phyloP scores from a whole-genome alignment of 2,329 filamentous ascomycete species.

The Trichoderma cornu-damae region DNA sequence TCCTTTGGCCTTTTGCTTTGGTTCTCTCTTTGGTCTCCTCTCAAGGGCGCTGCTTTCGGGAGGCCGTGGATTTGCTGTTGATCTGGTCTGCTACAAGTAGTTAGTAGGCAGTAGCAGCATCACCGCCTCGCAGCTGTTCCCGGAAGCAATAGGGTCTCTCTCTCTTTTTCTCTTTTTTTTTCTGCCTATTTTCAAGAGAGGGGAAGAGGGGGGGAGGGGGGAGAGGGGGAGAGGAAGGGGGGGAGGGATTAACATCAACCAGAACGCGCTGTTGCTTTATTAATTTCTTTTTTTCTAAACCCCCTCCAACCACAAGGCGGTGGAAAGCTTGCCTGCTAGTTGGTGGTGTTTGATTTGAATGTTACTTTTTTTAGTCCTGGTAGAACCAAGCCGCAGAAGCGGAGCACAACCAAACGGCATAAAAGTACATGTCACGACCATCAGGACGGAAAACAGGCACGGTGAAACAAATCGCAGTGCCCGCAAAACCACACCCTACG shows the following conservation, averaged over 20 bases:
- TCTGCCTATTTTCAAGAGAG: no score
- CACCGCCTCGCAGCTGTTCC: not conserved
- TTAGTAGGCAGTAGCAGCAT: no score
- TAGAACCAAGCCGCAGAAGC: not conserved
- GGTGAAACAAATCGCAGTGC: no score
- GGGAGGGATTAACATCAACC: constrained; percentile 4
- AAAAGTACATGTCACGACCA: no score
- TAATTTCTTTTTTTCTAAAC: not conserved
- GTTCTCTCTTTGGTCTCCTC: no score
- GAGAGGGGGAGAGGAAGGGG: no score
- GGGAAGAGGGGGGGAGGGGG: no score
- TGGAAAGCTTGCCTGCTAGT: not conserved
- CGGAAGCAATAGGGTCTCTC: not conserved
- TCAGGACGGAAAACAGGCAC: no score
- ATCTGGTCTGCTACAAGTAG: not conserved
- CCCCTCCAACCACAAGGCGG: not conserved
- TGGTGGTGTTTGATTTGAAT: not conserved
- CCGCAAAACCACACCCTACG: constrained; percentile 1
- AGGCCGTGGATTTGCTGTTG: not conserved
- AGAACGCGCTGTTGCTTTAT: not conserved
- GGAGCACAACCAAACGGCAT: not conserved
- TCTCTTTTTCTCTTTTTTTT: not conserved
- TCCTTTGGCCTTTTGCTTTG: no score
- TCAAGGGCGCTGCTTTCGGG: not conserved
- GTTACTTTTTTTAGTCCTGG: not conserved